These are phyloP conservation scores for Pythium pyrilobum DNA, from an alignment of 352 stramenopile genomes.

Conservation along the genomic window DNA sequence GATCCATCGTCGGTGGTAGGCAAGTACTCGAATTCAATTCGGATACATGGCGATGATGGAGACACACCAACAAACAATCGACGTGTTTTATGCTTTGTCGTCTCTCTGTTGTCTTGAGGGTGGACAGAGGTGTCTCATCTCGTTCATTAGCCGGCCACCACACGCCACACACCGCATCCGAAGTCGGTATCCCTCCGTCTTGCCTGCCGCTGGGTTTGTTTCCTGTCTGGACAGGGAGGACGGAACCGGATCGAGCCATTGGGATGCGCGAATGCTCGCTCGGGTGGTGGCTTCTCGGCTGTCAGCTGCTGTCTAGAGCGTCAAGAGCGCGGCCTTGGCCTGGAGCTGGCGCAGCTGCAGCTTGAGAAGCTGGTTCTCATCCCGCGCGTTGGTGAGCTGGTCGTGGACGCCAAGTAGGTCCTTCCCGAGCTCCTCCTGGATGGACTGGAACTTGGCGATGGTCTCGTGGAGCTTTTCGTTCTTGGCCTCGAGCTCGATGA, in stretches of 20 bases:
- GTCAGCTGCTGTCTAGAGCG: constrained; percentile 15
- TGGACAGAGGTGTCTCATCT: too few relatives aligned
- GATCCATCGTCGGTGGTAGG: too few relatives aligned
- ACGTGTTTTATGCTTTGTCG: too few relatives aligned
- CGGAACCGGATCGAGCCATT: constrained; percentile 15
- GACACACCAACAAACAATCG: background rate
- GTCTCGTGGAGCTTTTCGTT: constrained; percentile 80
- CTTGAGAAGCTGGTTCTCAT: constrained; percentile 58
- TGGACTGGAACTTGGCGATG: constrained; percentile 53
- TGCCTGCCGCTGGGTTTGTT: constrained; percentile 3
- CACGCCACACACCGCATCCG: background rate
- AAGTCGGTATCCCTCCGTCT: constrained; percentile 8
- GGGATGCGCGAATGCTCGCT: constrained; percentile 5
- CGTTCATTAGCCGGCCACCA: too few relatives aligned
- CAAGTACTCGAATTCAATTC: too few relatives aligned
- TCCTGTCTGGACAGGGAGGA: constrained; percentile 9
- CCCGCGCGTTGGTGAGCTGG: constrained; percentile 38
- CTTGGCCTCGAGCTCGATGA: constrained; percentile 62
- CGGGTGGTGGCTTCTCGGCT: background rate
- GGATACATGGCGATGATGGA: too few relatives aligned
- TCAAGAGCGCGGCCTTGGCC: constrained; percentile 46
- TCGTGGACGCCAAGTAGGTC: constrained; percentile 48
- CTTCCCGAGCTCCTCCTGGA: constrained; percentile 50
- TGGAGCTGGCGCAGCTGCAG: constrained; percentile 59
- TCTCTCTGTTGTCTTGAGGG: background rate